These are phyloP conservation scores for Coleophoma eucalyptorum DNA, from an alignment of 2,329 filamentous ascomycete species.

Conservation along the genomic window DNA sequence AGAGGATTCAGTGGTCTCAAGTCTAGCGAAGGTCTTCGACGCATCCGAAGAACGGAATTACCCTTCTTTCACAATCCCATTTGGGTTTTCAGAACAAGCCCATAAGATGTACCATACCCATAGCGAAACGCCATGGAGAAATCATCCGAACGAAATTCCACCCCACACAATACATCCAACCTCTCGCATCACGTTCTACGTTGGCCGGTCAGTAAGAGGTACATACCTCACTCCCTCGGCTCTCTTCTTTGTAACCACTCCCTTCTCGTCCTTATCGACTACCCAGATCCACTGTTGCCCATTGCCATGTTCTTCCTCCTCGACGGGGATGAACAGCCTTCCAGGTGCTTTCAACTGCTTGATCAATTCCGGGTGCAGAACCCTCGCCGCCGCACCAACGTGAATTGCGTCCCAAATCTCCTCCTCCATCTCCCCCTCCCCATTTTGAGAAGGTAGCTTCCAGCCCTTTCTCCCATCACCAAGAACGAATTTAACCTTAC, in stretches of 20 bases:
- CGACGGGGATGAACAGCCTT: conserved; percentile 75
- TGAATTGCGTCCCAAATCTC: conserved; percentile 87
- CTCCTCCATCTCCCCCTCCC: conserved; percentile 37
- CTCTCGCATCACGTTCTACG: neutral
- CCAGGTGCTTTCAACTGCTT: conserved; percentile 78
- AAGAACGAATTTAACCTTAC: conserved; percentile 66
- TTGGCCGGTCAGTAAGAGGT: conserved; percentile 67
- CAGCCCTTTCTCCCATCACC: conserved; percentile 72
- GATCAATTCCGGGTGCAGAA: conserved; percentile 68
- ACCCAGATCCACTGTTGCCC: conserved; percentile 64
- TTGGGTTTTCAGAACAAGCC: no score
- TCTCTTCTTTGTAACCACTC: conserved; percentile 55
- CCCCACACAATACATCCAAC: no score
- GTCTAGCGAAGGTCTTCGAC: no score
- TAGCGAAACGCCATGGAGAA: no score
- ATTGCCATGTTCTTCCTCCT: conserved; percentile 37
- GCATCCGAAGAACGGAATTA: no score
- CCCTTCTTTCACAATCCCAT: no score
- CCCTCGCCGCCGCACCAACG: conserved; percentile 80
- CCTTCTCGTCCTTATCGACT: conserved; percentile 67
- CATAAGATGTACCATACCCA: no score
- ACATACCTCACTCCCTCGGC: conserved; percentile 74
- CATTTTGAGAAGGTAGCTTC: conserved; percentile 15
- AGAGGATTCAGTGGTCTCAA: no score
- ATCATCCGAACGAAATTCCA: no score